Base-by-base conservation (phyloP, 2,329 filamentous ascomycete genomes). In the Talaromyces sp. region DNA sequence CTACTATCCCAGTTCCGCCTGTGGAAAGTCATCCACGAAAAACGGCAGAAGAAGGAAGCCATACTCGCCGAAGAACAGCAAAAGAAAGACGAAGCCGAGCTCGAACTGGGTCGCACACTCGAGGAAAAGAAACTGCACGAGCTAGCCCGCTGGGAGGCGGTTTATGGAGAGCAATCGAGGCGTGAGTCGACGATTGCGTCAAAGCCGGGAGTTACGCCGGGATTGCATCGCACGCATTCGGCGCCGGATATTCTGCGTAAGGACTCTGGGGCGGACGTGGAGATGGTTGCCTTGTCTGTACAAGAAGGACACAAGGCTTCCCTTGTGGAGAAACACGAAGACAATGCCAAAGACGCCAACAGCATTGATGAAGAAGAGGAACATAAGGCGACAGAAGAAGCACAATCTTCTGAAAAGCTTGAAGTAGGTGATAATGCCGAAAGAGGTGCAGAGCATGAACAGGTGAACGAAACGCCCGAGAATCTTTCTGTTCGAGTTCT, bases 1-100 rank as follows among this genome's bases (percentile, higher is more conserved):
- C 79, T 96, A 26, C 82, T 96, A 50, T 96, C 91, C 0, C 93
- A 98, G 72, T 80, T 95, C 66, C 90, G 88, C 68, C 78, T 97
- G 14, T 97, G 92, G 92, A 91, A 86, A 64, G 80, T 96, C 8
- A 85, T 96, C 62, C 85, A 81, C 63, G 78, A 81, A 60, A 78
- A 79, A 59, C 74, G 81, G 35, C 74, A 75, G 43, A 78, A 77
- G 64, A 78, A 75, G 62, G 78, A 79, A 41, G 74, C 73, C 24
- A 70, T 76, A n/a, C 74, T 78, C 26, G 69, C 78, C n/a, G 78
- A 82, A 64, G 75, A 86, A 62, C 74, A 81, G 67, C 82, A 87
- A 62, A 84, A 55, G 79, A 81, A 66, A 78, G 74, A 83, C 77
- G 67, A 83, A 55, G 84, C 89, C 64, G 90, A 96, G 70, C 85